Evolutionary conservation across 2,329 filamentous ascomycete species (phyloP).

Genomic region (Scedosporium boydii): DNA sequence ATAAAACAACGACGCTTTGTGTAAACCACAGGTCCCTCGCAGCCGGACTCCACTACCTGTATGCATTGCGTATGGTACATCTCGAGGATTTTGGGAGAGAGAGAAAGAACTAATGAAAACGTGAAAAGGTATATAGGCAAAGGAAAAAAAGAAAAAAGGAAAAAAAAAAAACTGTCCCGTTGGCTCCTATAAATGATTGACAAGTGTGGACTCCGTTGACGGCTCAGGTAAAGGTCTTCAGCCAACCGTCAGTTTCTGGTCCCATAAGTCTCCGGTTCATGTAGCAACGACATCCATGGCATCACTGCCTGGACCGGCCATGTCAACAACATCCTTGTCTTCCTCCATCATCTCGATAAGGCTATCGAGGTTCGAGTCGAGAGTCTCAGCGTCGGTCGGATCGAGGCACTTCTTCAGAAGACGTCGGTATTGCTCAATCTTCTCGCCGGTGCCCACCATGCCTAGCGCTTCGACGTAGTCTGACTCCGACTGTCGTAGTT

Average conservation of each 20-base stretch:
- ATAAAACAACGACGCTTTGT: not conserved
- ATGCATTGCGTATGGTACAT: not conserved
- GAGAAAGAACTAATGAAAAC: not conserved
- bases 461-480: conserved; percentile 62
- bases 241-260: no score
- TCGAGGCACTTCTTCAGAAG: conserved; percentile 61
- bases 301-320: conserved; percentile 18
- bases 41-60: not conserved
- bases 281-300: conserved; percentile 14
- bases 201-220: no score
- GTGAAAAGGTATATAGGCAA: not conserved
- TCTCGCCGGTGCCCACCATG: conserved; percentile 61
- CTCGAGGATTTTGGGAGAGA: not conserved
- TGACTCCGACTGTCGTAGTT: conserved; percentile 52
- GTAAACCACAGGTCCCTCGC: not conserved
- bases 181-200: not conserved
- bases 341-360: conserved; percentile 56
- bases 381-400: conserved; percentile 54
- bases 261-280: not conserved
- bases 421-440: conserved; percentile 63
- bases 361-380: conserved; percentile 55
- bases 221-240: no score
- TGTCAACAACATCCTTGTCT: conserved; percentile 37
- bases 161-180: not conserved
- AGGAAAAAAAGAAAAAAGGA: not conserved